These are phyloP conservation scores for Daldinia grandis DNA, from an alignment of 495 filamentous ascomycete genomes.

Conservation along the genomic window DNA sequence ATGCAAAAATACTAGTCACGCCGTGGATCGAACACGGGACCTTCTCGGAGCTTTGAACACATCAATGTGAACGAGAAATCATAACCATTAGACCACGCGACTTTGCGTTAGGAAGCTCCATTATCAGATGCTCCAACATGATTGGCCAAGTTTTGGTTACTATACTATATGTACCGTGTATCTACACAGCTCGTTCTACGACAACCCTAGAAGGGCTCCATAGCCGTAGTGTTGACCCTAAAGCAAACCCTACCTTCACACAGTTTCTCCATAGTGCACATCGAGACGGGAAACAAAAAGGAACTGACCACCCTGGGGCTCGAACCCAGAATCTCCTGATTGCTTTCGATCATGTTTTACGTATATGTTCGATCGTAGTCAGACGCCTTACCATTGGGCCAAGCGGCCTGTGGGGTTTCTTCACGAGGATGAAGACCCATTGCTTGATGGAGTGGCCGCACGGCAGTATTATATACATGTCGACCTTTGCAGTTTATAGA, in stretches of 20 bases:
- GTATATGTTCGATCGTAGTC: slow-evolving; percentile 8
- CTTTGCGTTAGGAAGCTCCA: slow-evolving; percentile 12
- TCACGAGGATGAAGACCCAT: not conserved
- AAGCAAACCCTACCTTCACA: slow-evolving; percentile 3
- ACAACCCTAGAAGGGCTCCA: not conserved
- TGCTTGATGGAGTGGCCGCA: not conserved
- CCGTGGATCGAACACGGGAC: slow-evolving; percentile 61
- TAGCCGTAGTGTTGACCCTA: not conserved
- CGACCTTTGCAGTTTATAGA: not conserved
- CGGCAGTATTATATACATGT: not conserved
- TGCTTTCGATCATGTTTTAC: not conserved
- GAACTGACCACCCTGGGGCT: slow-evolving; percentile 10
- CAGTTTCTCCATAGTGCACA: not conserved
- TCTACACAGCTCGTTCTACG: not conserved
- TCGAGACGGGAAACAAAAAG: not conserved
- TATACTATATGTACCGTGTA: not conserved
- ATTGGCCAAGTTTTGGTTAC: not conserved
- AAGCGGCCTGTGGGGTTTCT: slow-evolving; percentile 7
- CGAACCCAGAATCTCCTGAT: slow-evolving; percentile 18
- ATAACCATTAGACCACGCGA: slow-evolving; percentile 60
- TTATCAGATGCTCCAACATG: not conserved
- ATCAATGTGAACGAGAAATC: slow-evolving; percentile 59
- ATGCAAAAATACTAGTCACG: slow-evolving; percentile 45
- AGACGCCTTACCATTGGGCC: slow-evolving; percentile 17
- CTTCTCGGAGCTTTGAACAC: slow-evolving; percentile 52